Conservation (phyloP, 768 basidiomycete genomes). For the Dentipellis sp. region DNA sequence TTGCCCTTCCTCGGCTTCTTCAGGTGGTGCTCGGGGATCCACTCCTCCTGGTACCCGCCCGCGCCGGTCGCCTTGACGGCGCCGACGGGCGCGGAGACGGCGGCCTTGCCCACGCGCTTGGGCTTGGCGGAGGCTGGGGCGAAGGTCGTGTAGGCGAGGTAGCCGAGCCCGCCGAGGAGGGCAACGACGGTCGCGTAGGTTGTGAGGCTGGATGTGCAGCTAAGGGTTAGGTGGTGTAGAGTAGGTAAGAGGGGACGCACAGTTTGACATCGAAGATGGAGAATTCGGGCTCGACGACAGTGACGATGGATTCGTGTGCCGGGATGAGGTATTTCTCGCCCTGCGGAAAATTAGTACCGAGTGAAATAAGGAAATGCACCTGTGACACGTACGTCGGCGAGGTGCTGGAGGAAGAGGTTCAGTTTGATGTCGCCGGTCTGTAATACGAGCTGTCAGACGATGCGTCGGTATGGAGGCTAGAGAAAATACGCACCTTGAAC, state of each 20-base stretch:
- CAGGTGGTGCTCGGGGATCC: constrained; percentile 88
- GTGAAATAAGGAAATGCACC: background rate
- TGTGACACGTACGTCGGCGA: constrained; percentile 39
- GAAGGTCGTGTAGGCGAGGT: constrained; percentile 58
- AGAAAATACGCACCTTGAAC: constrained; percentile 20
- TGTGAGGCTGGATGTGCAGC: constrained; percentile 31
- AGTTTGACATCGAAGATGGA: constrained; percentile 76
- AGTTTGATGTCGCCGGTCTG: constrained; percentile 35
- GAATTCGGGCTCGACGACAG: constrained; percentile 69
- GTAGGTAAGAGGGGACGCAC: constrained; percentile 33
- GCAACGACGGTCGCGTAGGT: constrained; percentile 65
- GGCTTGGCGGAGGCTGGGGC: constrained; percentile 56
- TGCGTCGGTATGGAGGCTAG: background rate
- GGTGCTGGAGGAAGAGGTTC: constrained; percentile 69
- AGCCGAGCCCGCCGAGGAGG: constrained; percentile 53
- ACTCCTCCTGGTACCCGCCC: constrained; percentile 76
- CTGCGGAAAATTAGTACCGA: constrained; percentile 23
- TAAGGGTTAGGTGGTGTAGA: background rate
- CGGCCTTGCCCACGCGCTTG: constrained; percentile 33
- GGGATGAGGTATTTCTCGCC: constrained; percentile 48
- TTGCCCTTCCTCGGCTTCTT: constrained; percentile 54
- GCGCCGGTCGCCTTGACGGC: constrained; percentile 56
- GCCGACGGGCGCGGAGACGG: constrained; percentile 37
- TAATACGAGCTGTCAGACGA: background rate
- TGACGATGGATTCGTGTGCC: constrained; percentile 69